Conservation (phyloP, 2,329 filamentous ascomycete genomes). For the Fusarium circinatum region DNA sequence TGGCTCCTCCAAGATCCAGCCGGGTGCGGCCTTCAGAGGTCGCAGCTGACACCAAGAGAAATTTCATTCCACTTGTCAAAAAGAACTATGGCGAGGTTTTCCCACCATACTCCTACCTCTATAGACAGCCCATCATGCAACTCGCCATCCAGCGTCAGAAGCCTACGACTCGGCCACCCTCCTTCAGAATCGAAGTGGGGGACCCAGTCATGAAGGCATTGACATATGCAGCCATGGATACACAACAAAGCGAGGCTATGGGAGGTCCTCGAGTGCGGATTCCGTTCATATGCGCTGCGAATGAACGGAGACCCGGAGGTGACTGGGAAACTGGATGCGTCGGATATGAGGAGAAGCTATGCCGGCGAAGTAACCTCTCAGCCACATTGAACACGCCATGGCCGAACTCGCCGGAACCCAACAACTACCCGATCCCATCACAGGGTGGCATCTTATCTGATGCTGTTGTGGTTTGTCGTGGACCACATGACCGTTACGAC, state of each 20-base stretch:
- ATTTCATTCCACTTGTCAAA: constrained; percentile 73
- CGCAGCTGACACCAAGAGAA: constrained; percentile 76
- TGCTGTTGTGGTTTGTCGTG: constrained; percentile 77
- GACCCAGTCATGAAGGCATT: constrained; percentile 71
- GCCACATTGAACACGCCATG: constrained; percentile 73
- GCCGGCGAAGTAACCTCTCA: constrained; percentile 77
- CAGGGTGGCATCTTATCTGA: constrained; percentile 77
- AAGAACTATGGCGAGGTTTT: constrained; percentile 64
- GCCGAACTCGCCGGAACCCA: constrained; percentile 54
- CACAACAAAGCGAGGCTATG: constrained; percentile 48
- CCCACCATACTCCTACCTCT: constrained; percentile 69
- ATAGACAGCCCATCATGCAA: constrained; percentile 61
- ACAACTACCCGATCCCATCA: constrained; percentile 77
- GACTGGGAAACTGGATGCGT: constrained; percentile 76
- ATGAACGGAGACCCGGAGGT: constrained; percentile 80
- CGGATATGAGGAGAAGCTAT: constrained; percentile 72
- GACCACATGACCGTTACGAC: constrained; percentile 73
- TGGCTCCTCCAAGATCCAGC: constrained; percentile 49
- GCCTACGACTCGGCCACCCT: constrained; percentile 52
- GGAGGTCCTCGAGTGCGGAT: constrained; percentile 56
- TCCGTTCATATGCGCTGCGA: constrained; percentile 77
- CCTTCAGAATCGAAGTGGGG: constrained; percentile 62
- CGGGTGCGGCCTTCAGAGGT: constrained; percentile 65
- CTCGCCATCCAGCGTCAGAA: constrained; percentile 53
- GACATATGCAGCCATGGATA: constrained; percentile 60